Evolutionary conservation across 768 basidiomycete species (phyloP), one percentile per base, ranked within the genome.

Genomic region (Coprinopsis cinerea): DNA sequence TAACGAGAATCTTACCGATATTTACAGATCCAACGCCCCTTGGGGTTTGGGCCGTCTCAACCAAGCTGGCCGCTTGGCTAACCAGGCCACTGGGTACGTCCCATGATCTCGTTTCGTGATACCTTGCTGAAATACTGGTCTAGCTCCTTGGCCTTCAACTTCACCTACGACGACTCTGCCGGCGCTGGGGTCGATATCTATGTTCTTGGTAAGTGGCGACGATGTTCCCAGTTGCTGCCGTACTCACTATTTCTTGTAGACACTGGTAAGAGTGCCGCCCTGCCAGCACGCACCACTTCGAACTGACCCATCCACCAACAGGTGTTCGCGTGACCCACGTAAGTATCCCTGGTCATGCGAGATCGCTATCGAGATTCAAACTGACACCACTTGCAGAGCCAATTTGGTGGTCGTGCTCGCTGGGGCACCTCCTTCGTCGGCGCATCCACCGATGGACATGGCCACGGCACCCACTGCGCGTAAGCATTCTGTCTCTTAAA

Each of bases 361-460:
- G 18, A 22, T 32, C 15, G 15, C 20, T 27, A 5, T 10, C 24
- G 10, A 23, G 14, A 3, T 10, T 20, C n/a, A 42, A 7, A 49
- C 24, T 46, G 47, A 17, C 41, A 22, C 13, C 22, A 5, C 5
- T 15, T 53, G 5, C 41, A 70, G 67, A 48, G 46, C 11, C 58
- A 72, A 53, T 74, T 73, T 43, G 68, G 60, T 37, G 71, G 70
- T 14, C 68, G 72, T 39, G 72, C 72, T n/a, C 49, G 42, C 2
- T 71, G 68, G 67, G 72, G 70, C 15, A 57, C 58, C 2, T 67
- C 64, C 23, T 68, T 68, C 39, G 67, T 64, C 23, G 58, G 52
- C 47, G 53, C 49, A 20, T 51, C 58, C 35, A 57, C 57, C 28
- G 70, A 72, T 48, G 69, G 62, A 3, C 59, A 69, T 49, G 71